These are phyloP conservation scores for Cladosporium sp. DNA, from an alignment of 2,329 filamentous ascomycete genomes.

Conservation along the genomic window DNA sequence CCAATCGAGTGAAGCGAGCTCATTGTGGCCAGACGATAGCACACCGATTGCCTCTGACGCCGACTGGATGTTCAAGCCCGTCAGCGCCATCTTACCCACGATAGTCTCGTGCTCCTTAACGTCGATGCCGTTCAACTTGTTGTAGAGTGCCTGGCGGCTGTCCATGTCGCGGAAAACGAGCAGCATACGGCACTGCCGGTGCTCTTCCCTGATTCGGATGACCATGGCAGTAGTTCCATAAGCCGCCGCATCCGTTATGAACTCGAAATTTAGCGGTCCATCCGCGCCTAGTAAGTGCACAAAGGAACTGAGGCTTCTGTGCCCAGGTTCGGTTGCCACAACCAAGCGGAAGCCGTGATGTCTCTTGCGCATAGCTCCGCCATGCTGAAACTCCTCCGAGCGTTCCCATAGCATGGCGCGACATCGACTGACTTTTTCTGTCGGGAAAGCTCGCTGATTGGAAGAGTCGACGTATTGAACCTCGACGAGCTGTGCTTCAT, in stretches of 20 bases:
- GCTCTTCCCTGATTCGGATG: conserved; percentile 67
- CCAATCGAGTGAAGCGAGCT: conserved; percentile 57
- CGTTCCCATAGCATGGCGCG: conserved; percentile 68
- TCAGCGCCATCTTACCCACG: conserved; percentile 67
- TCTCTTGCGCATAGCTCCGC: conserved; percentile 68
- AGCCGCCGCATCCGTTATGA: conserved; percentile 56
- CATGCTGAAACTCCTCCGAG: conserved; percentile 65
- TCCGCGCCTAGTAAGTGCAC: conserved; percentile 67
- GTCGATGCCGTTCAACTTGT: conserved; percentile 70
- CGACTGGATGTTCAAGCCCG: conserved; percentile 64
- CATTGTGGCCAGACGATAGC: conserved; percentile 40
- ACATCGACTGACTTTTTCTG: conserved; percentile 70
- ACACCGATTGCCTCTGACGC: conserved; percentile 50
- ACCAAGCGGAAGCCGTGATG: conserved; percentile 80
- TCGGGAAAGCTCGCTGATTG: conserved; percentile 71
- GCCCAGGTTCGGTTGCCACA: conserved; percentile 73
- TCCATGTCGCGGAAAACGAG: conserved; percentile 74
- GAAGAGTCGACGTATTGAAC: conserved; percentile 80
- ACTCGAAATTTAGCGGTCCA: conserved; percentile 73
- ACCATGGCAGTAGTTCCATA: conserved; percentile 71
- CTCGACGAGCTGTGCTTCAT: conserved; percentile 67
- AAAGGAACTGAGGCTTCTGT: conserved; percentile 74
- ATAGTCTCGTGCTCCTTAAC: conserved; percentile 67
- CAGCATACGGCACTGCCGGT: conserved; percentile 69
- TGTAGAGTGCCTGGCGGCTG: conserved; percentile 70